phyloP scores from a whole-genome alignment of 352 stramenopile genomes.

The Globisporangium spiculum region DNA sequence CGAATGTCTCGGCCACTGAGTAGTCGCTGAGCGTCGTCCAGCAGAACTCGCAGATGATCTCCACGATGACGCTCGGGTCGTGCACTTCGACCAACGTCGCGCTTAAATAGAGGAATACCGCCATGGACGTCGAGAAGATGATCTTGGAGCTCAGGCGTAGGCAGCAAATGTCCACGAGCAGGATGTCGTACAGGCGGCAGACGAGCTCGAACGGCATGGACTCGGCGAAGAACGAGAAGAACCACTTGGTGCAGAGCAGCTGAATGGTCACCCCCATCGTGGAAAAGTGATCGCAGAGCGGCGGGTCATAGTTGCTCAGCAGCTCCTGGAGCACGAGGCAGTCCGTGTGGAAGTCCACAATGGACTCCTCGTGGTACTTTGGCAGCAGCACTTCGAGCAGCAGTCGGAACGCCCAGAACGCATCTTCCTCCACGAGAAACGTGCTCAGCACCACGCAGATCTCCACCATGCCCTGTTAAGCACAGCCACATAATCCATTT shows the following conservation, averaged over 20 bases:
- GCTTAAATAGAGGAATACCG: constrained; percentile 75
- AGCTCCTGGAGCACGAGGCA: constrained; percentile 80
- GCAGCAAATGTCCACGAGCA: constrained; percentile 71
- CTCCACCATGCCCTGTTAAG: constrained; percentile 67
- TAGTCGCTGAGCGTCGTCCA: constrained; percentile 68
- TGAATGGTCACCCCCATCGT: constrained; percentile 66
- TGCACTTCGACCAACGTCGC: constrained; percentile 67
- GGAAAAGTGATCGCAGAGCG: constrained; percentile 58
- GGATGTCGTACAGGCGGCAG: constrained; percentile 70
- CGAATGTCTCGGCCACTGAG: constrained; percentile 66
- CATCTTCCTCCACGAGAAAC: constrained; percentile 73
- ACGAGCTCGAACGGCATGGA: constrained; percentile 80
- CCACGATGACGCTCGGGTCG: constrained; percentile 69
- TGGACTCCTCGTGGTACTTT: constrained; percentile 79
- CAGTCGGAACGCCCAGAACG: constrained; percentile 74
- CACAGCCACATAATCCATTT: not conserved
- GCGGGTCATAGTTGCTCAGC: constrained; percentile 42
- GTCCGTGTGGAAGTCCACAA: constrained; percentile 79
- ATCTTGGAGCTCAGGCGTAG: constrained; percentile 55
- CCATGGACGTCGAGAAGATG: constrained; percentile 70
- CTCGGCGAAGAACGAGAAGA: constrained; percentile 84
- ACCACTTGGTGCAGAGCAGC: constrained; percentile 81
- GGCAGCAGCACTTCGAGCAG: constrained; percentile 71
- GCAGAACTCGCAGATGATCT: constrained; percentile 81
- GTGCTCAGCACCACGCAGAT: constrained; percentile 75